Evolutionary conservation across 1,139 yeast genomes (phyloP).

Genomic region (Trichomonascaceae sp.): DNA sequence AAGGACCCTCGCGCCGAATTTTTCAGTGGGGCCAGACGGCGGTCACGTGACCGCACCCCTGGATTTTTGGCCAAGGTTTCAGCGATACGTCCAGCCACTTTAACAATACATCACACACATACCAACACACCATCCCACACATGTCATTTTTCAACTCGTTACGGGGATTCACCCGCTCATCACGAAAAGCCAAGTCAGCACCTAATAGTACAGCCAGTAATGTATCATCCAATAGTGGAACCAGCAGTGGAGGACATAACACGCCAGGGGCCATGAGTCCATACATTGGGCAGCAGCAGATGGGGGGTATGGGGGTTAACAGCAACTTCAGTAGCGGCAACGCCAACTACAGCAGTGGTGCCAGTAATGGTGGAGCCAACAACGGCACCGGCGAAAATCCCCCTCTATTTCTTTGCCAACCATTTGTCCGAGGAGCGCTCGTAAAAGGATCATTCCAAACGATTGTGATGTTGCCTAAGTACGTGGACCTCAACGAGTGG

Average conservation of each 20-base stretch:
- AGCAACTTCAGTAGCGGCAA: neutral
- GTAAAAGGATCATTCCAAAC: conserved; percentile 98
- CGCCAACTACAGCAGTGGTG: conserved; percentile 2
- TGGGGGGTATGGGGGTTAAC: conserved; percentile 2
- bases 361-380: conserved; percentile 6
- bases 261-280: conserved; percentile 2
- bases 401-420: conserved; percentile 78
- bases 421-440: conserved; percentile 83
- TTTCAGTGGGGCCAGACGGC: too few species aligned
- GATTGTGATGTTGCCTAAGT: conserved; percentile 86
- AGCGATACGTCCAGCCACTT: too few species aligned
- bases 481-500: conserved; percentile 94
- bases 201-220: neutral
- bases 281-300: conserved; percentile 2
- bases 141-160: conserved; percentile 36
- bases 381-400: conserved; percentile 3
- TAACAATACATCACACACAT: too few species aligned
- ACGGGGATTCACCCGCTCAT: neutral
- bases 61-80: too few species aligned
- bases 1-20: too few species aligned
- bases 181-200: neutral
- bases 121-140: too few species aligned
- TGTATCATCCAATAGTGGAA: conserved; percentile 2
- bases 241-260: conserved; percentile 4
- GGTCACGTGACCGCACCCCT: too few species aligned